Conservation (phyloP, 305 asterid genomes). For the Fraxinus velutina region DNA sequence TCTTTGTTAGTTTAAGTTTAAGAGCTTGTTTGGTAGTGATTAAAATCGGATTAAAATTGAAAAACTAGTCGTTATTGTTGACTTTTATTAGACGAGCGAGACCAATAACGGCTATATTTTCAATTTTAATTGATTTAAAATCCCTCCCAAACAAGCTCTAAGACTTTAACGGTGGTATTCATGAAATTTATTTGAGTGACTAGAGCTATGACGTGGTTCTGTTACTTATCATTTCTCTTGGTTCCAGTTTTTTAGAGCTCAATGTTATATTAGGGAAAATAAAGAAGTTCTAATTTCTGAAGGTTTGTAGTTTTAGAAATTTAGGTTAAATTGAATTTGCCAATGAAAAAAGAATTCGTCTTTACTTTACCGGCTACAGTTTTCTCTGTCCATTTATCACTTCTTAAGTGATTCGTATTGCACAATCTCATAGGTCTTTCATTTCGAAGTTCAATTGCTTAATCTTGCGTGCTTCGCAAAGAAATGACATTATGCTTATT, state of each 20-base stretch:
- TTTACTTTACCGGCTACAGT: background rate
- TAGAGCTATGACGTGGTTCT: background rate
- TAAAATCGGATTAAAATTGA: too few species aligned
- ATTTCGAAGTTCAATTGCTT: background rate
- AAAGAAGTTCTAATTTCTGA: background rate
- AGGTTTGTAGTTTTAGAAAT: background rate
- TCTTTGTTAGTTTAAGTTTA: background rate
- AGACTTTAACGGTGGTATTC: background rate
- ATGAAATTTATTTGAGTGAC: background rate
- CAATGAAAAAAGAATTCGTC: background rate
- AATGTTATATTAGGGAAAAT: conserved; percentile 2
- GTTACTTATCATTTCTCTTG: background rate
- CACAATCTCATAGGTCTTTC: background rate
- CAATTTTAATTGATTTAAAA: too few species aligned
- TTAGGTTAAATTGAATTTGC: background rate
- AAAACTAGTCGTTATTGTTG: too few species aligned
- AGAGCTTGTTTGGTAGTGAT: background rate
- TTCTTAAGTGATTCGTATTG: background rate
- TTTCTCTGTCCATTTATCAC: conserved; percentile 5
- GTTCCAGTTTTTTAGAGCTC: background rate
- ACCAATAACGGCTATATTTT: too few species aligned
- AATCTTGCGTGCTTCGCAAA: background rate
- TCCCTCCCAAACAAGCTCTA: too few species aligned
- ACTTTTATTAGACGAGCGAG: too few species aligned
- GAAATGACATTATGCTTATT: background rate